Percentiles rank a stretch among this genome's conserved stretches.
These are phyloP conservation scores for Apiotrichum brassicae DNA, from an alignment of 1,284 basidiomycete species.

Conservation along the genomic window DNA sequence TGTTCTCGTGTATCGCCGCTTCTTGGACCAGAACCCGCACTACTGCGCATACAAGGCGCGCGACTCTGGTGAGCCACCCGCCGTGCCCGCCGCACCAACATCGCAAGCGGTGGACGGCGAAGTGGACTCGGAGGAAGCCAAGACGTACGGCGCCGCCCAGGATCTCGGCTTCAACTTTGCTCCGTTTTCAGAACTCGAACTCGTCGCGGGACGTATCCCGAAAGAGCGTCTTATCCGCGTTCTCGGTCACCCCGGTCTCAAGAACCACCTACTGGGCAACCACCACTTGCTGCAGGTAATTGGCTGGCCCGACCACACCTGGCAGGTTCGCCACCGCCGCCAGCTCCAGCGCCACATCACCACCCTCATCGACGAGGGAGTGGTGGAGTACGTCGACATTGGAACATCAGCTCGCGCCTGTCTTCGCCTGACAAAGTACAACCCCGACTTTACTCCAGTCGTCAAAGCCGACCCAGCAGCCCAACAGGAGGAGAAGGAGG, in stretches of 20 bases:
- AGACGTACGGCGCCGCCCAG: not conserved
- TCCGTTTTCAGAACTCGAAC: conserved; percentile 29
- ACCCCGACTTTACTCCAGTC: conserved; percentile 20
- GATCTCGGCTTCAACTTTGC: conserved; percentile 27
- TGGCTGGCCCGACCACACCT: conserved; percentile 14
- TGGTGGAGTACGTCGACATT: conserved; percentile 32
- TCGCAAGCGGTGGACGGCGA: conserved; percentile 15
- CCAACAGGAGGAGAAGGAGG: not conserved
- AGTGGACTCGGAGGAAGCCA: conserved; percentile 5
- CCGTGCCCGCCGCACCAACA: not conserved
- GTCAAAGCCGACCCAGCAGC: not conserved
- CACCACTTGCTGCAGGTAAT: conserved; percentile 24
- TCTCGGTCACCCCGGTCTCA: conserved; percentile 35
- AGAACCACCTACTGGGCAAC: conserved; percentile 36
- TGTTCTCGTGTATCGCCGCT: conserved; percentile 34
- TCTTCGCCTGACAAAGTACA: conserved; percentile 39
- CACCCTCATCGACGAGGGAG: conserved; percentile 23
- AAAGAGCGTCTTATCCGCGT: conserved; percentile 33
- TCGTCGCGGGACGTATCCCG: conserved; percentile 31
- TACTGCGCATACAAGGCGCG: conserved; percentile 20
- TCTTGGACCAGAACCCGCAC: conserved; percentile 32
- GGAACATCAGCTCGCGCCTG: conserved; percentile 27
- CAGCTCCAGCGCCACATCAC: conserved; percentile 28
- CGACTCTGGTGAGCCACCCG: not conserved
- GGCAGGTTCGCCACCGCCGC: conserved; percentile 23